These are phyloP conservation scores for Camellia sinensis DNA, from an alignment of 148 eudicot genomes.

Conservation along the genomic window DNA sequence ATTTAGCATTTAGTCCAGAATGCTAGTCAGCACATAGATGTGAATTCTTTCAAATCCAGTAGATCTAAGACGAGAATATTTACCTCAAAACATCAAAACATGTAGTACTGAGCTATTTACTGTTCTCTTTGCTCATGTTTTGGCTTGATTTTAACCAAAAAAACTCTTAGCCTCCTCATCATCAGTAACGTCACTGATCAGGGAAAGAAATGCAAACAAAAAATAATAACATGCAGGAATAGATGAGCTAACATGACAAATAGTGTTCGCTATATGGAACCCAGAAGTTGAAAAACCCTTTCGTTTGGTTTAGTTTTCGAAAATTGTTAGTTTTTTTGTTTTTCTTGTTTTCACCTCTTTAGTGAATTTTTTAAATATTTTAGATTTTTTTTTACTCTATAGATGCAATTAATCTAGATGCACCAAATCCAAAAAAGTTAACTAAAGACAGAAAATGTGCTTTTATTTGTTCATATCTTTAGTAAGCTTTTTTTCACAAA, in stretches of 20 bases:
- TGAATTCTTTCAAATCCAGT: background rate
- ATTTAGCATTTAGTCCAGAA: too few species aligned
- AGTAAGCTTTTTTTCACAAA: too few species aligned
- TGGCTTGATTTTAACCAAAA: constrained; percentile 31
- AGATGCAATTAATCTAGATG: too few species aligned
- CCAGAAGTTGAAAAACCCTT: too few species aligned
- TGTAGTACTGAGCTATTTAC: background rate
- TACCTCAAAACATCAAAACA: background rate
- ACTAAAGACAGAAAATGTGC: background rate
- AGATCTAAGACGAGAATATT: background rate
- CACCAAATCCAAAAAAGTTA: background rate
- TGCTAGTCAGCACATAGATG: too few species aligned
- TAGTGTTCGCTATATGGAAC: background rate
- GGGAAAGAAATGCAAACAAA: background rate
- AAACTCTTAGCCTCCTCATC: constrained; percentile 57
- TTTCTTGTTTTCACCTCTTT: too few species aligned
- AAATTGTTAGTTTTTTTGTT: too few species aligned
- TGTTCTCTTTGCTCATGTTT: constrained; percentile 22
- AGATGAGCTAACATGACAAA: background rate
- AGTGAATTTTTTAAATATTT: too few species aligned
- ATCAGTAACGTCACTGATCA: constrained; percentile 58
- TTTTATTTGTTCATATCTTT: background rate
- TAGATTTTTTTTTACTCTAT: too few species aligned
- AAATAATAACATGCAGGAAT: background rate
- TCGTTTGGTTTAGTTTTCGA: too few species aligned